Base-by-base conservation (phyloP, 2,329 filamentous ascomycete genomes). In the Metarhizium brunneum region DNA sequence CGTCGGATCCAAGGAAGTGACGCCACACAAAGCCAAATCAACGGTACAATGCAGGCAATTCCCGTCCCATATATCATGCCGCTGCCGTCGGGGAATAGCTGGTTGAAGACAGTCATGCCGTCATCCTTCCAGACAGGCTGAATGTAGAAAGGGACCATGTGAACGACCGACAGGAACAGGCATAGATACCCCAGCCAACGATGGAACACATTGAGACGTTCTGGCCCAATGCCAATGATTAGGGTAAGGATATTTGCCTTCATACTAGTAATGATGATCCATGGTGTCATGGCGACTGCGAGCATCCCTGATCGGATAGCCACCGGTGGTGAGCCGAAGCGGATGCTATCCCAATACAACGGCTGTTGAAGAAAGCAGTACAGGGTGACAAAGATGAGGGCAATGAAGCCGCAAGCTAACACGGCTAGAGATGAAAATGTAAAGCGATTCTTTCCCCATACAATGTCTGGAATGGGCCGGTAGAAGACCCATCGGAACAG, bases 251-350 rank as follows among this genome's bases (percentile, higher is more conserved):
- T 66, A 66, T 96, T 97, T 16, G 90, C 87, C 71, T 96, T 96
- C 79, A 90, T 95, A 66, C 88, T 90, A 11, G 94, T 84, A 18
- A 86, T 90, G 52, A 96, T 76, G 60, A 96, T 92, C 91, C 92
- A 96, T 1, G 92, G 92, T 49, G 94, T 87, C 79, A 96, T 82
- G 13, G 92, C 89, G 14, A 96, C 86, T 13, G 92, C 86, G 56
- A 96, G 83, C 92, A 96, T 96, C 50, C 92, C 92, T 7, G 91
- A 79, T 60, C 92, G 82, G 58, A 96, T 84, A 10, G 92, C 90
- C 55, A 97, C 69, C 0, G 92, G 92, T 32, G 92, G 92, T 1
- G 92, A 95, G 47, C 92, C 92, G 64, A 83, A 92, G 49, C 79
- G 79, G 63, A 96, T 95, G 69, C 88, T 94, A 65, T 87, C 75